phyloP scores from a whole-genome alignment of 129 eudicot genomes.

The sunflower (Helianthus annuus) region DNA sequence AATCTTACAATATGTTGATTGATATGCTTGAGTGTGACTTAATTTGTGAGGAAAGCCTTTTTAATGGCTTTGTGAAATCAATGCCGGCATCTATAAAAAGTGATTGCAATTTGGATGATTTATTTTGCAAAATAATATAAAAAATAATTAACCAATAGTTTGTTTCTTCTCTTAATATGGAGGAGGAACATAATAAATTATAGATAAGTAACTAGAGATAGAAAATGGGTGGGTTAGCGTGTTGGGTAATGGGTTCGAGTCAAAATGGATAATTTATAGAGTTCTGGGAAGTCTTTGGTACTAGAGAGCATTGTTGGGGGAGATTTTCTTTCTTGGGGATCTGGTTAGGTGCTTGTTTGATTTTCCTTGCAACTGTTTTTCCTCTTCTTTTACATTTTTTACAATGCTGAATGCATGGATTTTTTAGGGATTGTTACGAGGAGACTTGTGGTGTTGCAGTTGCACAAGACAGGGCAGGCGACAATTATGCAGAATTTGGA shows the following conservation, averaged over 20 bases:
- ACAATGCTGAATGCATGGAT: too few relatives aligned
- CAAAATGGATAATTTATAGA: neutral
- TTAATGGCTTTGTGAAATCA: constrained; percentile 52
- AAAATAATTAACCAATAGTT: neutral
- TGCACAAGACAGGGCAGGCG: too few relatives aligned
- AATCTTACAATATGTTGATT: constrained; percentile 24
- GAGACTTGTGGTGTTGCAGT: too few relatives aligned
- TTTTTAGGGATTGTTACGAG: too few relatives aligned
- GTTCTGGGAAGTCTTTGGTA: too few relatives aligned
- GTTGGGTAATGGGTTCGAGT: neutral
- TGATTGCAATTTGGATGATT: constrained; percentile 55
- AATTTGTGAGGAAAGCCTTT: constrained; percentile 38
- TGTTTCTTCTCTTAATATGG: neutral
- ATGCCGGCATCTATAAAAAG: constrained; percentile 22
- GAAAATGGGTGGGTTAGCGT: neutral
- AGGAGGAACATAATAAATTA: neutral
- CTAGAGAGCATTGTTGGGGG: too few relatives aligned
- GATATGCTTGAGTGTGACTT: constrained; percentile 36
- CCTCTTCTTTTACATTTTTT: too few relatives aligned
- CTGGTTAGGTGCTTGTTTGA: too few relatives aligned
- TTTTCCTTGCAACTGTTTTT: too few relatives aligned
- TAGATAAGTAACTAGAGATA: neutral
- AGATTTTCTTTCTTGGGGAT: too few relatives aligned
- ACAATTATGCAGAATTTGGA: too few relatives aligned
- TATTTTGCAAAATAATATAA: constrained; percentile 63